Conservation (phyloP, 352 stramenopile species). For the Globisporangium yorkense region DNA sequence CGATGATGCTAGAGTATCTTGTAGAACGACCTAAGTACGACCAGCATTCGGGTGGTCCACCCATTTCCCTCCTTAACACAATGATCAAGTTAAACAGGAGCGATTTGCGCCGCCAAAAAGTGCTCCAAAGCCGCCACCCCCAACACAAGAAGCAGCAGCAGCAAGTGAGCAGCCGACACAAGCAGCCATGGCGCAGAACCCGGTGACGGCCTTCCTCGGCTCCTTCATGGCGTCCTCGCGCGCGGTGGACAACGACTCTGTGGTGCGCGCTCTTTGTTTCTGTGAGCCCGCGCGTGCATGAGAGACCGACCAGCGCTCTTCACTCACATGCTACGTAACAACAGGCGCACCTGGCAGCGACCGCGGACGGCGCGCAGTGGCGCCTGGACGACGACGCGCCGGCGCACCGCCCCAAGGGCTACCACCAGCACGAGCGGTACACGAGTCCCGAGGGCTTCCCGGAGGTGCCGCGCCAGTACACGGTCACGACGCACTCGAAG, state of each 20-base stretch:
- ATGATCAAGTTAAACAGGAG: not conserved
- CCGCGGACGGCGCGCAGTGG: constrained; percentile 57
- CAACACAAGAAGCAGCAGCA: constrained; percentile 12
- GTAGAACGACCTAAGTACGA: no score
- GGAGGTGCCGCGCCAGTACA: constrained; percentile 76
- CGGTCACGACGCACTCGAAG: constrained; percentile 56
- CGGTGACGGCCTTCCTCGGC: constrained; percentile 55
- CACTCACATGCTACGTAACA: not conserved
- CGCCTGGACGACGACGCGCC: constrained; percentile 58
- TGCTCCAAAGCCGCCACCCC: not conserved
- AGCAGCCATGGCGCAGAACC: constrained; percentile 50
- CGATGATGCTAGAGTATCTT: no score
- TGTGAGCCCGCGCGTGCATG: no score
- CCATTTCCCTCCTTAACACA: not conserved
- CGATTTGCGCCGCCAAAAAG: no score
- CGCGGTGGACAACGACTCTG: constrained; percentile 34
- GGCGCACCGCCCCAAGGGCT: constrained; percentile 45
- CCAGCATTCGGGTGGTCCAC: constrained; percentile 6
- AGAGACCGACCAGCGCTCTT: not conserved
- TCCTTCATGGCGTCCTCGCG: constrained; percentile 62
- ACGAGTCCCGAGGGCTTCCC: constrained; percentile 60
- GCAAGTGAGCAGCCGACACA: constrained; percentile 1
- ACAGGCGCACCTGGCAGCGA: constrained; percentile 38
- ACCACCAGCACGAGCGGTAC: constrained; percentile 53
- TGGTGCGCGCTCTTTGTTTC: constrained; percentile 28